phyloP scores from a whole-genome alignment of 768 basidiomycete species.

The Lactifluus volemus region DNA sequence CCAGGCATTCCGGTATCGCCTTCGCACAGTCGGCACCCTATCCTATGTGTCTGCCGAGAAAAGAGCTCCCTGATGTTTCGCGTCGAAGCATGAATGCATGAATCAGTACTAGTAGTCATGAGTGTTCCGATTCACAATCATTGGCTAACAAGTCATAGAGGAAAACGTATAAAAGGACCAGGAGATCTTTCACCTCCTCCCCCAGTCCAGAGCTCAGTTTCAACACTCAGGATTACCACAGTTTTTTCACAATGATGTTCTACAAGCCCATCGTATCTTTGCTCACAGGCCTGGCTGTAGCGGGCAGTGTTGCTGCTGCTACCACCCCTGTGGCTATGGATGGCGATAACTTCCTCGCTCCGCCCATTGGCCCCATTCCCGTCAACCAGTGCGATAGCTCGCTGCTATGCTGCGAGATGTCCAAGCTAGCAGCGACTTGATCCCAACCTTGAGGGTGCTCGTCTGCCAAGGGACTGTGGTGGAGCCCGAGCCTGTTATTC shows the following conservation, averaged over 20 bases:
- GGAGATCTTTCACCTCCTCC: not conserved
- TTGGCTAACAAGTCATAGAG: not conserved
- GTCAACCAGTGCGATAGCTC: too few species aligned
- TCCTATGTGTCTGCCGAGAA: too few species aligned
- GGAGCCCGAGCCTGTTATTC: too few species aligned
- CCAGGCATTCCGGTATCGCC: too few species aligned
- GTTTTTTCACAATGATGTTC: not conserved
- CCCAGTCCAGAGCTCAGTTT: not conserved
- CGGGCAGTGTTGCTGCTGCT: not conserved
- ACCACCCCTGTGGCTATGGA: not conserved
- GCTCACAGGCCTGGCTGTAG: not conserved
- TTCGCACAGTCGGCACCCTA: too few species aligned
- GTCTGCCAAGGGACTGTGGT: too few species aligned
- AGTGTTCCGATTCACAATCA: not conserved
- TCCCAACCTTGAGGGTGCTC: not conserved
- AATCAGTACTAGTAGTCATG: not conserved
- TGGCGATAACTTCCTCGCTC: not conserved
- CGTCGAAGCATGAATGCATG: not conserved
- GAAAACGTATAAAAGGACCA: not conserved
- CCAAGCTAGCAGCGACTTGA: not conserved
- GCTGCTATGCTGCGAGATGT: not conserved
- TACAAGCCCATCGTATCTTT: not conserved
- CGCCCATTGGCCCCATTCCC: too few species aligned
- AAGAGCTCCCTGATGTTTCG: not conserved
- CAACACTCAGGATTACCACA: not conserved